Conservation (phyloP, 1,284 basidiomycete genomes). For the Austroboletus niveus region DNA sequence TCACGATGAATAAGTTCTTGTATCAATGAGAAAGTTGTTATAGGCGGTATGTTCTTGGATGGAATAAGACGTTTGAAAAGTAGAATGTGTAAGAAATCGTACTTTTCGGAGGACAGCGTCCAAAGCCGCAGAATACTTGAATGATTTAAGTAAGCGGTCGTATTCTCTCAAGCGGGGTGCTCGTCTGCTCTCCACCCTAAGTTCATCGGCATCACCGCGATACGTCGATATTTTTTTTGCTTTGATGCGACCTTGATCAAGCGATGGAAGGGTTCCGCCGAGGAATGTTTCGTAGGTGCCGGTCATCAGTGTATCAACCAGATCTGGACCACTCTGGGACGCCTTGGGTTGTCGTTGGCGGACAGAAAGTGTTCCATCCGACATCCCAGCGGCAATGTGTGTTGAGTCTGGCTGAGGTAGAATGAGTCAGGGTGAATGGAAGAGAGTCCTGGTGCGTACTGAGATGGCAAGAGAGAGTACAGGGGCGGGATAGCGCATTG, state of each 20-base stretch:
- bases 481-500: conserved; percentile 97
- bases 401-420: conserved; percentile 84
- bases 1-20: conserved; percentile 94
- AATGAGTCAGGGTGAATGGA: conserved; percentile 11
- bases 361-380: conserved; percentile 92
- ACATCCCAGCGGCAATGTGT: conserved; percentile 94
- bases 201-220: conserved; percentile 62
- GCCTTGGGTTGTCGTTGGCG: conserved; percentile 80
- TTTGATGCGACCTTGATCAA: conserved; percentile 60
- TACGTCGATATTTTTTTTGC: conserved; percentile 50
- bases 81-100: conserved; percentile 12
- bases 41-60: conserved; percentile 72
- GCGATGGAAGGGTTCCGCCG: conserved; percentile 48
- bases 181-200: conserved; percentile 73
- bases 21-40: conserved; percentile 87
- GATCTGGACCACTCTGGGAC: conserved; percentile 52
- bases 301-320: conserved; percentile 47
- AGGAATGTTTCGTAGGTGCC: conserved; percentile 77
- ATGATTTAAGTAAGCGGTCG: conserved; percentile 87
- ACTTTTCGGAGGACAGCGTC: conserved; percentile 88
- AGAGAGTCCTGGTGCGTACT: conserved; percentile 36
- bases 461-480: conserved; percentile 90
- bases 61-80: conserved; percentile 6
- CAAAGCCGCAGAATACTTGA: conserved; percentile 94
- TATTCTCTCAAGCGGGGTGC: conserved; percentile 81